phyloP scores from a whole-genome alignment of 331 rosid species.

The Rosa hybrid region DNA sequence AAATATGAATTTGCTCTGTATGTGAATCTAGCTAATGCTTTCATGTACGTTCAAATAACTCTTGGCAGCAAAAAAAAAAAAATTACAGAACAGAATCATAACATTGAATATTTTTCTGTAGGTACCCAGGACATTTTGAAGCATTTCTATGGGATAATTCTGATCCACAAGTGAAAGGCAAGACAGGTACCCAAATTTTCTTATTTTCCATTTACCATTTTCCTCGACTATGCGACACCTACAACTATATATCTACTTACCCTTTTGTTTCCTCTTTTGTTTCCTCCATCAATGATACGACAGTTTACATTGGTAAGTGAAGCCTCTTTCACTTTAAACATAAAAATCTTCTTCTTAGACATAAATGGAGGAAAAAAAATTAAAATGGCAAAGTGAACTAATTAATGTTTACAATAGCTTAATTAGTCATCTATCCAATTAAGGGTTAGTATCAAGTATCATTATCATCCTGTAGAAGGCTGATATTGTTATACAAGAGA shows the following conservation, averaged over 20 bases:
- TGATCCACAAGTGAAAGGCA: slow-evolving; percentile 19
- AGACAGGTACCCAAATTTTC: slow-evolving; percentile 17
- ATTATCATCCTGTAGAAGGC: too few species aligned
- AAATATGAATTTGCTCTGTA: background rate
- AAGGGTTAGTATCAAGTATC: too few species aligned
- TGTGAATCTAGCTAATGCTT: background rate
- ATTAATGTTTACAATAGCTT: too few species aligned
- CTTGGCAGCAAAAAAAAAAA: background rate
- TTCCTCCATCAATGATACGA: background rate
- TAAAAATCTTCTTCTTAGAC: background rate
- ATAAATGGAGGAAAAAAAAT: too few species aligned
- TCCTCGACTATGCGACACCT: background rate
- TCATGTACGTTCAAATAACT: background rate
- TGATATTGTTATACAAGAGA: too few species aligned
- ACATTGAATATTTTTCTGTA: background rate
- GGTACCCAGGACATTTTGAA: slow-evolving; percentile 27
- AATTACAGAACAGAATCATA: background rate
- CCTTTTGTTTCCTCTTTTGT: background rate
- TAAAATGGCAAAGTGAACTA: too few species aligned
- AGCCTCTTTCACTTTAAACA: background rate
- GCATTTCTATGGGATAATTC: slow-evolving; percentile 34
- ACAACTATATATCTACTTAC: background rate
- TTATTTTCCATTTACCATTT: background rate
- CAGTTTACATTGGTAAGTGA: slow-evolving; percentile 18
- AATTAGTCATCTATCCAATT: background rate